Conservation (phyloP, 306 rosid genomes). For the Vigna mungo region DNA sequence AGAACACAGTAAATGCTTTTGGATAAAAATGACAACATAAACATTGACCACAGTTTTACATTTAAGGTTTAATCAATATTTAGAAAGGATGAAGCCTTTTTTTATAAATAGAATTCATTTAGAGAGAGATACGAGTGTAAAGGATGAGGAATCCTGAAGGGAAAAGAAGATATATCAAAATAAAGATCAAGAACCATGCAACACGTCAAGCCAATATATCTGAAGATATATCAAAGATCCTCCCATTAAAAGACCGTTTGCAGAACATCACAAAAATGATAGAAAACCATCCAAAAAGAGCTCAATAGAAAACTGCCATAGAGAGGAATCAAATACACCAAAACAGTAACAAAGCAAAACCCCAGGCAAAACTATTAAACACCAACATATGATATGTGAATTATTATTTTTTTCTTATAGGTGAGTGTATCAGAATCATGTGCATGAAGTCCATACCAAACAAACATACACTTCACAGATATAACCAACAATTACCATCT, state of each 20-base stretch:
- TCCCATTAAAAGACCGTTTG: background rate
- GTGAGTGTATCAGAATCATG: background rate
- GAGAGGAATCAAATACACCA: conserved; percentile 13
- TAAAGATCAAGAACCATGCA: background rate
- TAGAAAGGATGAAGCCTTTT: background rate
- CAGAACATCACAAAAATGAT: conserved; percentile 10
- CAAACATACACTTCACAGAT: background rate
- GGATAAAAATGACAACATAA: conserved; percentile 11
- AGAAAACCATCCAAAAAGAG: background rate
- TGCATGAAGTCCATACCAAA: background rate
- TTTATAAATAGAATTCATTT: background rate
- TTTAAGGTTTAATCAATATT: background rate
- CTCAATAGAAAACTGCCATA: background rate
- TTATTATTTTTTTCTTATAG: background rate
- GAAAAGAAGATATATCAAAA: background rate
- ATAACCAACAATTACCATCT: background rate
- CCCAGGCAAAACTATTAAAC: background rate
- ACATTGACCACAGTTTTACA: background rate
- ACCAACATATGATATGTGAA: background rate
- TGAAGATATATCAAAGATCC: background rate
- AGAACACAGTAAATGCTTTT: background rate
- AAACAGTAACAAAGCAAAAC: conserved; percentile 4
- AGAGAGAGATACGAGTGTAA: background rate
- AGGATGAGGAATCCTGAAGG: background rate
- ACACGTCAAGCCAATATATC: background rate